Conservation (phyloP, 345 rosid species). For the Arabis alpina region DNA sequence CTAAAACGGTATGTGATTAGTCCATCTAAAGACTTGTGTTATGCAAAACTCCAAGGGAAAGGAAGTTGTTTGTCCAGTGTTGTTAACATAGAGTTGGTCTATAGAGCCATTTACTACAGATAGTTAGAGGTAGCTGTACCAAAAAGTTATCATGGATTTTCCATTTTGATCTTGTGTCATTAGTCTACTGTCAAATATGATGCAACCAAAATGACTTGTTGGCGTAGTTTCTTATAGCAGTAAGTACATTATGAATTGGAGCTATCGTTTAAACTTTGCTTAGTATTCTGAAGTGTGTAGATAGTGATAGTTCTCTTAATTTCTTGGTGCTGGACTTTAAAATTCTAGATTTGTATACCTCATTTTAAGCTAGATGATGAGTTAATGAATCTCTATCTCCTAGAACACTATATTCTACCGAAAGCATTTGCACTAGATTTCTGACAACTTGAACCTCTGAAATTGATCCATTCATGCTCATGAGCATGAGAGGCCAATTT, state of each 20-base stretch:
- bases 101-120: neutral
- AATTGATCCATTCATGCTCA: constrained; percentile 2
- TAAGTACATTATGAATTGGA: neutral
- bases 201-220: constrained; percentile 11
- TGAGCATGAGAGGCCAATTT: constrained; percentile 18
- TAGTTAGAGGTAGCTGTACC: neutral
- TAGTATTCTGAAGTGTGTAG: constrained; percentile 18
- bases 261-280: neutral
- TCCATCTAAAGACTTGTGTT: neutral
- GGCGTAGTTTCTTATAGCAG: neutral
- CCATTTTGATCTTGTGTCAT: neutral
- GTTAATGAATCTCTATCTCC: neutral
- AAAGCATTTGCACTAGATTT: constrained; percentile 14
- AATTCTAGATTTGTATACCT: neutral
- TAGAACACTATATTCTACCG: constrained; percentile 1
- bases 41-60: neutral
- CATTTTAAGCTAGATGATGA: too few relatives aligned
- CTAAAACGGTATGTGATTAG: constrained; percentile 59
- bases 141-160: neutral
- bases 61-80: too few relatives aligned
- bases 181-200: neutral
- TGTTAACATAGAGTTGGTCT: too few relatives aligned
- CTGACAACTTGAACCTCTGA: constrained; percentile 18
- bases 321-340: neutral
- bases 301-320: neutral